Percentiles rank a stretch among this genome's conserved stretches.
Conservation (phyloP, 805 yeast species). For the Zygosaccharomyces gambellarensis region DNA sequence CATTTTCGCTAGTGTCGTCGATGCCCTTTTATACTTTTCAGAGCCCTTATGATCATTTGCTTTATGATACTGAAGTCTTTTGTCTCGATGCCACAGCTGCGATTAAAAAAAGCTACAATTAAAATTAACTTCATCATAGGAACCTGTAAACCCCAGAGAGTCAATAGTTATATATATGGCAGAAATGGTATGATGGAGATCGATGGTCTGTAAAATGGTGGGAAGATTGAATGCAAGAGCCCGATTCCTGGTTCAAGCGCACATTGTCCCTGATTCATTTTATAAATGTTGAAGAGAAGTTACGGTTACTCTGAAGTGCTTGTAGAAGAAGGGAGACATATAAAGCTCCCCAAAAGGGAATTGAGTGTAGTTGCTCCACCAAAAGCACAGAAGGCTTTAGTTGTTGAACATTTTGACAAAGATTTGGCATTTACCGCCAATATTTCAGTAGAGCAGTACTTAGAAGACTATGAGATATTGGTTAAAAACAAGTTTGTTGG, state of each 20-base stretch:
- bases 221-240: no score
- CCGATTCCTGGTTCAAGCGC: no score
- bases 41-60: background rate
- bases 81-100: background rate
- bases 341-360: conserved; percentile 3
- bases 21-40: background rate
- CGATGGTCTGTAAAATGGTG: background rate
- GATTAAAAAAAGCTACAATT: background rate
- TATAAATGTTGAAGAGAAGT: conserved; percentile 9
- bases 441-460: conserved; percentile 13
- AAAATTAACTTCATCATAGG: background rate
- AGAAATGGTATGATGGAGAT: background rate
- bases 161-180: background rate
- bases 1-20: background rate
- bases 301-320: conserved; percentile 2
- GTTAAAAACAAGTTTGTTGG: conserved; percentile 38
- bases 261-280: no score
- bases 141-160: background rate
- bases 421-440: conserved; percentile 9
- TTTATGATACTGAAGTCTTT: background rate
- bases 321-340: conserved; percentile 7
- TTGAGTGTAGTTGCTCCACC: conserved; percentile 5
- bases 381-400: conserved; percentile 11
- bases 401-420: conserved; percentile 13
- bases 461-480: conserved; percentile 30